These are phyloP conservation scores for Boletus rufocinnamomeus DNA, from an alignment of 768 basidiomycete genomes.

Conservation along the genomic window DNA sequence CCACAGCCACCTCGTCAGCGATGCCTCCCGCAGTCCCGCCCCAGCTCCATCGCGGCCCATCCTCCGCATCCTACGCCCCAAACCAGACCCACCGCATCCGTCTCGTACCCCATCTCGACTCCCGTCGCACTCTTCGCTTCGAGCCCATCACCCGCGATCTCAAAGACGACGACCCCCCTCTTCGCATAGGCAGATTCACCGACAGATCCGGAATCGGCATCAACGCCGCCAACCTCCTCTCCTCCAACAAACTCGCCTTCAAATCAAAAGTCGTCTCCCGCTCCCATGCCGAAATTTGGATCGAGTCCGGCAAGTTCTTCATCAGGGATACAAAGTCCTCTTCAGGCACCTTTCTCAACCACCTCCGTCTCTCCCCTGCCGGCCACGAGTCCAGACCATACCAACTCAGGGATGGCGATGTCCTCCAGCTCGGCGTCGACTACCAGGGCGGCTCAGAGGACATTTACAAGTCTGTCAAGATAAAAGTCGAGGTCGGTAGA, in stretches of 20 bases:
- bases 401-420: slow-evolving; percentile 88
- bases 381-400: slow-evolving; percentile 77
- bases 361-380: slow-evolving; percentile 83
- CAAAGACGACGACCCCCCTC: slow-evolving; percentile 60
- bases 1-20: no score
- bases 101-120: slow-evolving; percentile 94
- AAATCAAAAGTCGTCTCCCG: slow-evolving; percentile 94
- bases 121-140: slow-evolving; percentile 84
- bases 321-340: slow-evolving; percentile 89
- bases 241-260: slow-evolving; percentile 88
- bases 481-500: slow-evolving; percentile 83
- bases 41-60: slow-evolving; percentile 22
- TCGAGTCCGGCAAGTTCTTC: slow-evolving; percentile 70
- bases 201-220: slow-evolving; percentile 74
- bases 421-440: slow-evolving; percentile 93
- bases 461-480: slow-evolving; percentile 96
- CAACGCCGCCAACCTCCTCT: slow-evolving; percentile 64
- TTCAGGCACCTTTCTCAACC: slow-evolving; percentile 94
- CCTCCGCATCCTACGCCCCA: slow-evolving; percentile 21
- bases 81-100: slow-evolving; percentile 71
- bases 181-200: slow-evolving; percentile 94
- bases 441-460: slow-evolving; percentile 98
- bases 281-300: slow-evolving; percentile 94
- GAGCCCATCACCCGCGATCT: slow-evolving; percentile 91
- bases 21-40: slow-evolving; percentile 27